A percentile compares a stretch with the other conserved stretches of the same genome.
Evolutionary conservation across 148 eudicot genomes (phyloP).

Genomic region (Beta vulgaris): DNA sequence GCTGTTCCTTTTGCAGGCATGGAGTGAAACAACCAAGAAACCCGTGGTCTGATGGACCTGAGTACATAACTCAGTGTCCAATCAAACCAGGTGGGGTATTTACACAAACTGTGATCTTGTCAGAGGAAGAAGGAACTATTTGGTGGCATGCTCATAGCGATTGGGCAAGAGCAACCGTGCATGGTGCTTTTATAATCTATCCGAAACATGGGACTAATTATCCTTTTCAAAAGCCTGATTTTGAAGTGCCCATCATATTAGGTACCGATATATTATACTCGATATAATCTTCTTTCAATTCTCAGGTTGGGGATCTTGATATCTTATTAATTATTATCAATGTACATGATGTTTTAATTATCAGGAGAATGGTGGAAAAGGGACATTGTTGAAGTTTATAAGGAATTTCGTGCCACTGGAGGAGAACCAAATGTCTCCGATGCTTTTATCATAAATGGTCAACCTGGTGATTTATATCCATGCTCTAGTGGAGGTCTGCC

Average conservation of each 20-base stretch:
- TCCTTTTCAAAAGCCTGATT: constrained; percentile 42
- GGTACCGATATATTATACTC: too few species aligned
- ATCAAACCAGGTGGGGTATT: constrained; percentile 39
- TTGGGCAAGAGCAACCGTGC: constrained; percentile 51
- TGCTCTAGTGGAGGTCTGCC: constrained; percentile 50
- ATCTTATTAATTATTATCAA: background rate
- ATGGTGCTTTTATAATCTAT: constrained; percentile 36
- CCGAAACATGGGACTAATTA: constrained; percentile 34
- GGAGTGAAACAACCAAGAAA: constrained; percentile 55
- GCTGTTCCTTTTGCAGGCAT: constrained; percentile 38
- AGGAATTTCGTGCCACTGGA: constrained; percentile 27
- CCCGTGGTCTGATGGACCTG: constrained; percentile 69
- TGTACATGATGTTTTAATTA: background rate
- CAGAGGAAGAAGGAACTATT: constrained; percentile 55
- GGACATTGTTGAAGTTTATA: constrained; percentile 25
- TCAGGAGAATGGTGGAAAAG: constrained; percentile 56
- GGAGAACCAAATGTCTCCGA: constrained; percentile 49
- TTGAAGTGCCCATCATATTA: constrained; percentile 45
- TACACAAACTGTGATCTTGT: constrained; percentile 37
- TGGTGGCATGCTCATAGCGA: constrained; percentile 73
- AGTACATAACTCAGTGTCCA: constrained; percentile 54
- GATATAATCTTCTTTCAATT: too few species aligned
- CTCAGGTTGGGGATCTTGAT: background rate
- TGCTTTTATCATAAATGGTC: constrained; percentile 59
- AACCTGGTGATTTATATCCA: constrained; percentile 55